Evolutionary conservation across 345 rosid genomes (phyloP), one percentile per base, ranked within the genome.

Genomic region (Cardamine resedifolia): DNA sequence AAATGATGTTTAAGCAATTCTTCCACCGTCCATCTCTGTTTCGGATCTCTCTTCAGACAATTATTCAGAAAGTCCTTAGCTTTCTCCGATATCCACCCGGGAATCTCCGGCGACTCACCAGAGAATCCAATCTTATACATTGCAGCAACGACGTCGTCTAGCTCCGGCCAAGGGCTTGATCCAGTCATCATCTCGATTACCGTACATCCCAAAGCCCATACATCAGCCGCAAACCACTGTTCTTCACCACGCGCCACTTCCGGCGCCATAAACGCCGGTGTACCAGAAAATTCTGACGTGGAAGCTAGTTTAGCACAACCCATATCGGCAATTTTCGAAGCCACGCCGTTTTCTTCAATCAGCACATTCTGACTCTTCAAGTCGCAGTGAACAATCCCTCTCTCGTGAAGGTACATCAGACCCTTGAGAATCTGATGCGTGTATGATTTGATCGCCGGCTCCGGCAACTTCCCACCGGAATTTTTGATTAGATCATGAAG

Each of bases 181-280:
- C 98, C 96, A 1, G 89, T 85, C 14, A 85, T 81, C 96, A 88
- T 90, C 78, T 92, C 96, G 28, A 90, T 71, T 53, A 88, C 61
- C 34, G 87, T 84, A 62, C 98, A 90, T 23, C 98, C 98, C 14
- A 88, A 78, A 5, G 89, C 94, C 98, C 98, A 92, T 31, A 92
- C 76, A 48, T 92, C 98, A 50, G 93, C 92, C 6, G 85, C 81
- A 58, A 80, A 84, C 20, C 88, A 85, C 73, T 92, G 98, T 9
- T 83, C 90, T 68, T 92, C 93, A n/a, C 92, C 88, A 1, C 96
- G 84, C 0, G 90, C 93, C 55, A 86, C 96, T 82, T 92, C 98
- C 48, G 96, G 98, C 3, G 98, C 79, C 96, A 92, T 88, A 61
- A 88, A 93, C 77, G 84, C 85, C 73, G 96, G 98, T 19, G 98